Percentiles rank a stretch among this genome's conserved stretches.
These are phyloP conservation scores for Pogostemon cablin DNA, from an alignment of 257 asterid species.

Conservation along the genomic window DNA sequence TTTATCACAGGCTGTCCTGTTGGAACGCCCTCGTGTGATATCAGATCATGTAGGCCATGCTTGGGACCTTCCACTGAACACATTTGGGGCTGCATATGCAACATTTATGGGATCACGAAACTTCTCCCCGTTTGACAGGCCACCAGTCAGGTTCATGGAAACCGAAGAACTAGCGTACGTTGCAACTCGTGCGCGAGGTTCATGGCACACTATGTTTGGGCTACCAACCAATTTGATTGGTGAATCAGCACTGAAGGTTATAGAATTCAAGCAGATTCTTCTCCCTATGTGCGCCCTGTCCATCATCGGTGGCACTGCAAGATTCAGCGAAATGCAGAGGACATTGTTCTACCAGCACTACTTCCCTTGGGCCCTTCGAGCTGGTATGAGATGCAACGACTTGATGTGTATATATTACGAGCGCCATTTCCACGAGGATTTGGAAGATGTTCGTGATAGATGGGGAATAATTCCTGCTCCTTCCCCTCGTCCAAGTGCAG, in stretches of 20 bases:
- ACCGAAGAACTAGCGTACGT: conserved; percentile 87
- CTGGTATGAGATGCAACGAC: conserved; percentile 78
- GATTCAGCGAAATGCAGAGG: conserved; percentile 76
- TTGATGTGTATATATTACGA: conserved; percentile 90
- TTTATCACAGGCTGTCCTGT: conserved; percentile 56
- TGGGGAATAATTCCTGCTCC: conserved; percentile 74
- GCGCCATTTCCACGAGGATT: conserved; percentile 77
- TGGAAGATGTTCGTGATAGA: conserved; percentile 79
- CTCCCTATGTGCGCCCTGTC: conserved; percentile 95
- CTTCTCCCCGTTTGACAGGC: conserved; percentile 93
- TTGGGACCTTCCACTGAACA: conserved; percentile 90
- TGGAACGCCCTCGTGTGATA: conserved; percentile 87
- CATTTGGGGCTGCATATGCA: conserved; percentile 97
- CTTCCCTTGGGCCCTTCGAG: conserved; percentile 92
- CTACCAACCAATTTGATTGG: conserved; percentile 93
- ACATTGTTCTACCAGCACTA: conserved; percentile 80
- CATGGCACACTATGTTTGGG: conserved; percentile 94
- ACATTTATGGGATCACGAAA: conserved; percentile 92
- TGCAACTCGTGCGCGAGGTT: conserved; percentile 96
- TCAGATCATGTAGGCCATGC: conserved; percentile 84
- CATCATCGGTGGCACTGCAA: conserved; percentile 82
- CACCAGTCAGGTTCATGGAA: conserved; percentile 98
- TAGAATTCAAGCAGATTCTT: conserved; percentile 92
- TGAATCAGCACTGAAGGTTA: conserved; percentile 85
- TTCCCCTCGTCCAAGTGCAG: background rate